These are phyloP conservation scores for Xylaria cubensis DNA, from an alignment of 495 filamentous ascomycete species.

Conservation along the genomic window DNA sequence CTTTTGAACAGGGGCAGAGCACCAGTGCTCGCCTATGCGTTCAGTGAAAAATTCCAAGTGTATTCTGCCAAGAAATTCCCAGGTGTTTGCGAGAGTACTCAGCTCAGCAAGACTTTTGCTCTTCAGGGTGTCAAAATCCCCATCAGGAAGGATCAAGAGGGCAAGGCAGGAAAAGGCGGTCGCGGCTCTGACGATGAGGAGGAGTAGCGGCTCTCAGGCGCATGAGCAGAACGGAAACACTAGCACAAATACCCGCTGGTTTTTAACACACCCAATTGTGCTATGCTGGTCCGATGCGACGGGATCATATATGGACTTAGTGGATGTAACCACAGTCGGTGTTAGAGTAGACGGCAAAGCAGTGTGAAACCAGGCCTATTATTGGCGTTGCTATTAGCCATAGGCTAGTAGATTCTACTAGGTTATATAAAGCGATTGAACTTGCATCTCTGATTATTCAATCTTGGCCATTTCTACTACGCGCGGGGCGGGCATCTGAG, in stretches of 20 bases:
- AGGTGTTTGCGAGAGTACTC: constrained; percentile 92
- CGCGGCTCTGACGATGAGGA: constrained; percentile 70
- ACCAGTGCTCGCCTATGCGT: constrained; percentile 85
- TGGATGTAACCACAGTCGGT: background rate
- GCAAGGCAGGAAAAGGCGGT: constrained; percentile 58
- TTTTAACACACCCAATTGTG: background rate
- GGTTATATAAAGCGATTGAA: constrained; percentile 11
- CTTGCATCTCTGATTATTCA: background rate
- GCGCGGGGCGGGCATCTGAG: background rate
- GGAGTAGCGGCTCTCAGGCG: constrained; percentile 42
- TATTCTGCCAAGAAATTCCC: constrained; percentile 98
- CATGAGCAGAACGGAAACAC: background rate
- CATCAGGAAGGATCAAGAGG: constrained; percentile 83
- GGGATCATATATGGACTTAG: background rate
- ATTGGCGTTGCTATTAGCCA: background rate
- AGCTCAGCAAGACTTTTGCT: constrained; percentile 93
- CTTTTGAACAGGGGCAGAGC: constrained; percentile 77
- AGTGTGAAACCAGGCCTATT: background rate
- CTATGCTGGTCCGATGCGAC: background rate
- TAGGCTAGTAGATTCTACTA: background rate
- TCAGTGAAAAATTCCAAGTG: constrained; percentile 90
- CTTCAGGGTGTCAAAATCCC: constrained; percentile 97
- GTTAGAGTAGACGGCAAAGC: constrained; percentile 19
- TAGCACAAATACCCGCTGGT: background rate
- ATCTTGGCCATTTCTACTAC: background rate